Percentiles rank a stretch among this genome's conserved stretches.
These are phyloP conservation scores for Yamadazyma spencermartinsiae DNA, from an alignment of 1,139 yeast genomes.

Conservation along the genomic window DNA sequence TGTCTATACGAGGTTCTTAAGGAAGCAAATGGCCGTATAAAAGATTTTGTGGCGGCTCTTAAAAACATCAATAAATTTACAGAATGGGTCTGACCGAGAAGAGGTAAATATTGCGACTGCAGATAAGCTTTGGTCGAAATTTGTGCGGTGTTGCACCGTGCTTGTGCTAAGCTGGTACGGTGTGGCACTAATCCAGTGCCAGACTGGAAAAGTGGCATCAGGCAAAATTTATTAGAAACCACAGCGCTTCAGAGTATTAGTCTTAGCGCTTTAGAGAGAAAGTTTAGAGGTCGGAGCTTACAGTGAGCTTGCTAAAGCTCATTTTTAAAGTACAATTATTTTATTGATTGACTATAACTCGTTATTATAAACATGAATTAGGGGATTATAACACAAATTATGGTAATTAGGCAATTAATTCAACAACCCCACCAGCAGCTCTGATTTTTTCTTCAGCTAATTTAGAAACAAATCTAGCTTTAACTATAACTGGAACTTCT, in stretches of 20 bases:
- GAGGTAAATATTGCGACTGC: conserved; percentile 16
- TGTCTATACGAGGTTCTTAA: background rate
- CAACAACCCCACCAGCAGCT: conserved; percentile 99
- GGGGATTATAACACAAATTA: conserved; percentile 5
- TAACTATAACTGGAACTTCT: conserved; percentile 96
- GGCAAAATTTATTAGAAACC: too few species aligned
- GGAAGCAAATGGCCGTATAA: background rate
- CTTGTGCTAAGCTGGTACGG: too few species aligned
- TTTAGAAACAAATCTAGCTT: conserved; percentile 98
- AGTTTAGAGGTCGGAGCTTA: too few species aligned
- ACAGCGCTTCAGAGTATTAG: too few species aligned
- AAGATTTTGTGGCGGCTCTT: background rate
- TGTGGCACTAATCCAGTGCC: too few species aligned
- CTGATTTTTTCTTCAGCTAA: conserved; percentile 99
- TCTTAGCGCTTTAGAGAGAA: background rate
- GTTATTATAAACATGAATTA: conserved; percentile 14
- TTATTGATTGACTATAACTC: conserved; percentile 12
- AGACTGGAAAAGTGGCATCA: too few species aligned
- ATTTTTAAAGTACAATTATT: conserved; percentile 9
- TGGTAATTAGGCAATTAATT: conserved; percentile 83
- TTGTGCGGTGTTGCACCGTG: too few species aligned
- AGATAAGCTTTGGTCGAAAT: background rate
- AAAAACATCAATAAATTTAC: background rate
- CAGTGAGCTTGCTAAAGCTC: too few species aligned
- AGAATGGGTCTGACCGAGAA: background rate